Evolutionary conservation across 2,329 filamentous ascomycete species (phyloP), one percentile per base, ranked within the genome.

Genomic region (Phialemoniopsis sp.): DNA sequence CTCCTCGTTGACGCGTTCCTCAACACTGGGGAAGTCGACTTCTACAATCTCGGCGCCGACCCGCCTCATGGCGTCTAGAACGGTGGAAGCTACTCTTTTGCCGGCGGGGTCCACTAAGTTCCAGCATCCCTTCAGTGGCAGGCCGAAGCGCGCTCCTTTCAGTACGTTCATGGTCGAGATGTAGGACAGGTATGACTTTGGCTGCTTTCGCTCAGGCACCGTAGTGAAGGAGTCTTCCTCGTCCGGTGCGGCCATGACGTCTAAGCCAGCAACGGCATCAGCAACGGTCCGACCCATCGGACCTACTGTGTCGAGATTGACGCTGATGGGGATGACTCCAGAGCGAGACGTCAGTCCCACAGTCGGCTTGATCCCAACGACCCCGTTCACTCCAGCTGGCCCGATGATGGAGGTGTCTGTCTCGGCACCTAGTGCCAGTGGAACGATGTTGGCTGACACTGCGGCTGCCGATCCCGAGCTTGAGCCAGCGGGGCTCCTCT

Each of bases 331-430:
- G 12, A 88, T 75, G 2, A 86, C 82, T 5, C 83, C 64, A 43
- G 72, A 59, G 16, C 78, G 67, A 5, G 78, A 82, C 1, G 76
- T 83, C 3, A 86, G 61, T 0, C 84, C 84, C 4, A 85, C 76
- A 0, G 80, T 82, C 0, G 82, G 80, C 56, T 82, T 84, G 50
- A 87, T 79, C 1, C 82, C 83, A 0, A 85, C 82, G 5, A 86
- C 54, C 40, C 81, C 82, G 60, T 77, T 84, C 5, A 45, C 37
- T 32, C 57, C 50, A 0, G 64, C 53, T 0, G 84, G 83, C 9
- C 66, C 67, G 4, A 85, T 53, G 39, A 87, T 84, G 14, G 75
- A 82, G 4, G 82, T 82, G 43, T 70, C 68, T 0, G 82, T 86
- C 55, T 26, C 21, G 36, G 18, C 19, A 5, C 34, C 34, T 12